Base-by-base conservation (phyloP, 2,329 filamentous ascomycete genomes). In the Aspergillus flavus region DNA sequence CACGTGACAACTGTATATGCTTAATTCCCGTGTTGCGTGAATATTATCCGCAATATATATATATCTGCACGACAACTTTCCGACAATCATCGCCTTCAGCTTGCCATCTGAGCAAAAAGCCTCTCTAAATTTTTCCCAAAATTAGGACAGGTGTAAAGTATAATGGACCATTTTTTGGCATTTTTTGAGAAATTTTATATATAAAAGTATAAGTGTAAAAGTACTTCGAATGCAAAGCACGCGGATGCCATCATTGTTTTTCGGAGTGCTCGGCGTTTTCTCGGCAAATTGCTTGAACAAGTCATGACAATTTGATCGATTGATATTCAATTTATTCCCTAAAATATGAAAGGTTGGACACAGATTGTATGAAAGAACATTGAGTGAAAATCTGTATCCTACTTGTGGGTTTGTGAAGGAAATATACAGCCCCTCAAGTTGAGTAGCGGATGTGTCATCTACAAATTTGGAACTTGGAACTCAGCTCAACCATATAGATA, bases 71-170 rank as follows among this genome's bases (percentile, higher is more conserved):
- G 6, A 16, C 19, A 41, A 41, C 14, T 16, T 41, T 3, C n/a
- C 39, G 2, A 19, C 16, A 9, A 3, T 41, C 3, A 9, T n/a
- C 9, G 6, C 3, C 2, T n/a, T n/a, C 4, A n/a, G 12, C 19
- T n/a, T 9, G 39, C 7, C 9, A 19, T n/a, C 39, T n/a, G 16
- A 28, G 2, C 10, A 6, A n/a, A 41, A n/a, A 41, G 3, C 19
- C 3, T n/a, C 16, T 19, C 7, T 1, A 28, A 28, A 28, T 28
- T 7, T 28, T 6, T 28, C 26, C 6, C 26, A 28, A 28, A 28
- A 28, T 7, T 28, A 1, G 6, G 1, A 28, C 6, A 28, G n/a
- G 3, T n/a, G 1, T 19, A 9, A 4, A n/a, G 1, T n/a, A 6
- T 1, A n/a, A 9, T 10, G 6, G 16, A 41, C 7, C 10, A n/a